Base-by-base conservation (phyloP, 352 stramenopile species). In the Plasmopara muralis region DNA sequence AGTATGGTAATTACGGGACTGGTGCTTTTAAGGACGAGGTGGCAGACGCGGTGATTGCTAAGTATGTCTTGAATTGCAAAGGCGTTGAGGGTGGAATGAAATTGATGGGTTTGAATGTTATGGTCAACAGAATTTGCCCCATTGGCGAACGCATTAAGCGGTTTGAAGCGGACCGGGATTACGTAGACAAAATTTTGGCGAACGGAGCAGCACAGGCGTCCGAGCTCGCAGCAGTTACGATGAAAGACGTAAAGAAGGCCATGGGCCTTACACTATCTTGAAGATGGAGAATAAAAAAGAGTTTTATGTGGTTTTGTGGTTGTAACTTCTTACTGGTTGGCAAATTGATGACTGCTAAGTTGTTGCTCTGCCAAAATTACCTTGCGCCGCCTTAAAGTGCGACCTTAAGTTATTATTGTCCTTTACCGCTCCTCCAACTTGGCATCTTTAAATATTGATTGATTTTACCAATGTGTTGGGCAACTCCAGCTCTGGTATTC, bases 11-110 rank as follows among this genome's bases (percentile, higher is more conserved):
- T 38, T 76, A 68, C 38, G 57, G 72, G 34, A 87, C 95, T 57
- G 93, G 93, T 5, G 62, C 87, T 45, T 99, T 99, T 69, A 99
- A 99, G 65, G 84, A 95, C 28, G 64, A 88, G 20, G 77, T 99
- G 6, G 91, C 95, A 0, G 94, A 98, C 39, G 94, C 95, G 0
- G 84, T 98, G 16, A 87, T 98, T 38, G 84, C 83, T n/a, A 95
- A 97, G 77, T 87, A 64, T n/a, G 73, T 69, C 5, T 37, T 29
- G 4, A 45, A 33, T 6, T 45, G 14, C 12, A 25, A 2, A 6
- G 33, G 39, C 5, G 5, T 42, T 28, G 16, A 15, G 25, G 18
- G 3, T 60, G 44, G 34, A 46, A 16, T 41, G 42, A 16, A 58
- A 20, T 48, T 42, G 35, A 61, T 30, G 37, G 51, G n/a, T 35